phyloP scores from a whole-genome alignment of 208 protist species.

The Blechomonas ayalai region DNA sequence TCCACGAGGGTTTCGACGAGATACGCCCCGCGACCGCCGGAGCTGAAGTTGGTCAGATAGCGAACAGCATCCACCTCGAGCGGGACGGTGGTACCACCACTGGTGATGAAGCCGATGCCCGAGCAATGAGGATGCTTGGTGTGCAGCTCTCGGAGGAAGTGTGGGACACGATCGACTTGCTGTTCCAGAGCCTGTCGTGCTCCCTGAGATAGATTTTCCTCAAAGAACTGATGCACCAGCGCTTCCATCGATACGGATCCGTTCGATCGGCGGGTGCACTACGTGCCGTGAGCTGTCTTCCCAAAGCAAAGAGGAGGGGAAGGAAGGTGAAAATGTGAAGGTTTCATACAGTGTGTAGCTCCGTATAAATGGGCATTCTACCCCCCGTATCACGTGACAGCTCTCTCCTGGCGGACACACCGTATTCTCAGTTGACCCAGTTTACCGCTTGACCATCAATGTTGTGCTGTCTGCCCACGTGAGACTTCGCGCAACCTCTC shows the following conservation, averaged over 20 bases:
- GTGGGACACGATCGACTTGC: slow-evolving; percentile 11
- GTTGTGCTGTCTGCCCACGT: too few relatives aligned
- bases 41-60: slow-evolving; percentile 82
- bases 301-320: too few relatives aligned
- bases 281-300: too few relatives aligned
- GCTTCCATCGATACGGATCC: slow-evolving; percentile 7
- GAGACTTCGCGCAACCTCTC: too few relatives aligned
- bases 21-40: slow-evolving; percentile 61
- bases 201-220: slow-evolving; percentile 34
- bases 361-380: too few relatives aligned
- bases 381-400: too few relatives aligned
- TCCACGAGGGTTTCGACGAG: slow-evolving; percentile 50
- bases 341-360: too few relatives aligned
- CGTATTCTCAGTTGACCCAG: too few relatives aligned
- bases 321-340: too few relatives aligned
- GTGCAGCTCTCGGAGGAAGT: slow-evolving; percentile 22
- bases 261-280: too few relatives aligned
- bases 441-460: too few relatives aligned
- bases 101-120: slow-evolving; percentile 71
- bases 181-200: slow-evolving; percentile 16
- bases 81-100: slow-evolving; percentile 68
- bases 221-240: slow-evolving; percentile 34
- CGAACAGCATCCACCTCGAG: slow-evolving; percentile 82
- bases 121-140: slow-evolving; percentile 11
- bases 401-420: too few relatives aligned